Base-by-base conservation (phyloP, 805 yeast genomes). In the Candida pseudoglaebosa region DNA sequence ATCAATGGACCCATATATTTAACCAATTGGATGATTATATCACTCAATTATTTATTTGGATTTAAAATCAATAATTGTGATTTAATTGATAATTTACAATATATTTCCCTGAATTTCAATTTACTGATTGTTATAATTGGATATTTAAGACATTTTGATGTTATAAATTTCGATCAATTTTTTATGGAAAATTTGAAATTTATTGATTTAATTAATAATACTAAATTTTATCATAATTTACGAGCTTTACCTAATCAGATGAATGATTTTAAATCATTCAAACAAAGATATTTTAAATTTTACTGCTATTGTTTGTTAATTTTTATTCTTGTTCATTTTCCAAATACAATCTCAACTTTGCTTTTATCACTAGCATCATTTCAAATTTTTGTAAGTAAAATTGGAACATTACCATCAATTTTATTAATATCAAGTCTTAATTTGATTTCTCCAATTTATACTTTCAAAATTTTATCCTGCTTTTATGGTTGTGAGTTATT, bases 401-500 rank as follows among this genome's bases (percentile, higher is more conserved):
- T 75, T 14, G 83, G 84, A 1, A 56, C 75, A 0, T 47, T 68
- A 3, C 59, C 75, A 5, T 71, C 82, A 0, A 39, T 61, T 3
- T 39, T 53, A 1, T 53, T 77, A 3, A 65, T 69, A 32, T 40
- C 56, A 2, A 52, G 66, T 0, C 48, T 73, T 10, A 50, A 60
- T 15, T 37, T 66, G 12, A 18, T 31, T 6, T 72, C 80, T 0
- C 49, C 57, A 18, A 39, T 52, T 20, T 54, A 61, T 42, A 52
- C 68, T 10, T 52, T 70, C 16, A 41, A 60, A 7, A 56, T 73
- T 22, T 49, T 76, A 28, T 57, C 71, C 13, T 58, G 71, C 2
- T 73, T 66, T 45, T 70, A 72, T 61, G 80, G 79, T 2, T 58
- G 71, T 12, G 50, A 70, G 10, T 60, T 68, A 30, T 57, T 77